Conservation (phyloP, 805 yeast genomes). For the Starmerella bacillaris region DNA sequence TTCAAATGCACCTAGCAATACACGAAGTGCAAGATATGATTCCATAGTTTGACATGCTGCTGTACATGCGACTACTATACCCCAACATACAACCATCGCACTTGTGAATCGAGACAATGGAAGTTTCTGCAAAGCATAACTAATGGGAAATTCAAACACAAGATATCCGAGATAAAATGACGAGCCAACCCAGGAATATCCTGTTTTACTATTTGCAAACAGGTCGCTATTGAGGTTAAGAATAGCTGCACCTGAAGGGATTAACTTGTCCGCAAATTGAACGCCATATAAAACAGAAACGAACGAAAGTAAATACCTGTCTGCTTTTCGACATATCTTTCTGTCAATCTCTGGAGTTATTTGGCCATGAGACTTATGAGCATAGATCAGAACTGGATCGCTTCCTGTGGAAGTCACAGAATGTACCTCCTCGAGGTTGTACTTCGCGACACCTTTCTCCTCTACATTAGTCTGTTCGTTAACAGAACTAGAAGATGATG, state of each 20-base stretch:
- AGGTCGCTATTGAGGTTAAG: constrained; percentile 31
- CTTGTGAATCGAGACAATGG: constrained; percentile 37
- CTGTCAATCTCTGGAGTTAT: constrained; percentile 3
- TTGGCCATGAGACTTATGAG: background rate
- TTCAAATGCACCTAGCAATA: constrained; percentile 35
- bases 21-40: constrained; percentile 30
- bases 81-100: constrained; percentile 39
- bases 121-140: constrained; percentile 32
- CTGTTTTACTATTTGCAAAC: constrained; percentile 24
- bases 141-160: constrained; percentile 36
- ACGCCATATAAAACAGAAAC: constrained; percentile 32
- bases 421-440: no score
- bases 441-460: no score
- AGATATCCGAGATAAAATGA: constrained; percentile 47
- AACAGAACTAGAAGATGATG: no score
- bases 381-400: background rate
- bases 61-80: constrained; percentile 33
- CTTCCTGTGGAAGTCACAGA: background rate
- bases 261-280: constrained; percentile 43
- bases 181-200: constrained; percentile 33
- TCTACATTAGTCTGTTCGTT: no score
- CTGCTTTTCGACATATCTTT: constrained; percentile 30
- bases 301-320: constrained; percentile 31
- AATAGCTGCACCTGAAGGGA: constrained; percentile 35
- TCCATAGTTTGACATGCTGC: constrained; percentile 30